These are phyloP conservation scores for Ophioceras dolichostomum DNA, from an alignment of 2,329 filamentous ascomycete genomes.

Conservation along the genomic window DNA sequence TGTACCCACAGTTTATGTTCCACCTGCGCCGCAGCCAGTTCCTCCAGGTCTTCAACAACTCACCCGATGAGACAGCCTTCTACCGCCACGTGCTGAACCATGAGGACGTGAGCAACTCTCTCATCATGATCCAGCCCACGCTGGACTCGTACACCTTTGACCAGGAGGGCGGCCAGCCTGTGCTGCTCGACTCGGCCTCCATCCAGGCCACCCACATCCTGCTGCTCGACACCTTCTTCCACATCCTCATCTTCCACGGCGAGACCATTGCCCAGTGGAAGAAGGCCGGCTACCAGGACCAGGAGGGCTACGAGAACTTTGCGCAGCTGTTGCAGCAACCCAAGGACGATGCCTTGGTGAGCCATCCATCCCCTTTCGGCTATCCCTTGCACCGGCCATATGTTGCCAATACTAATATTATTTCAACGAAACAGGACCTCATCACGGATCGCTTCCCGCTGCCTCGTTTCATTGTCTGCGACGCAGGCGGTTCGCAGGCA, in stretches of 20 bases:
- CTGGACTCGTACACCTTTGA: constrained; percentile 96
- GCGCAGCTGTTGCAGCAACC: constrained; percentile 76
- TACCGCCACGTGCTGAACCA: constrained; percentile 95
- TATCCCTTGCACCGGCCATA: neutral
- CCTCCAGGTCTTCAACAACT: constrained; percentile 98
- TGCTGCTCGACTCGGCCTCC: constrained; percentile 90
- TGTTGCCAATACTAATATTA: too few relatives aligned
- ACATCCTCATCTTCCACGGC: constrained; percentile 97
- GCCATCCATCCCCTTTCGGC: constrained; percentile 18
- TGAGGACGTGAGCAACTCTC: constrained; percentile 90
- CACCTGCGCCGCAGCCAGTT: constrained; percentile 95
- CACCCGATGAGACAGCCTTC: constrained; percentile 97
- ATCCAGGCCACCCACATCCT: constrained; percentile 92
- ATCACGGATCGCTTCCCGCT: constrained; percentile 97
- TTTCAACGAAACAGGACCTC: constrained; percentile 63
- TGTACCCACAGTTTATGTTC: constrained; percentile 99
- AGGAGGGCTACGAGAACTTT: constrained; percentile 98
- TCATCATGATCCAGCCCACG: constrained; percentile 98
- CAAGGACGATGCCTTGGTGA: constrained; percentile 89
- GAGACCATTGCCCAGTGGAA: constrained; percentile 97
- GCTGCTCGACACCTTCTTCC: constrained; percentile 96
- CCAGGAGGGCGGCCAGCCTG: constrained; percentile 81
- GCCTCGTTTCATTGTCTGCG: constrained; percentile 95
- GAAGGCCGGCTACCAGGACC: constrained; percentile 94
- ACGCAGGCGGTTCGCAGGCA: constrained; percentile 94